Conservation (phyloP, 768 basidiomycete genomes). For the Termitomyces sp. region DNA sequence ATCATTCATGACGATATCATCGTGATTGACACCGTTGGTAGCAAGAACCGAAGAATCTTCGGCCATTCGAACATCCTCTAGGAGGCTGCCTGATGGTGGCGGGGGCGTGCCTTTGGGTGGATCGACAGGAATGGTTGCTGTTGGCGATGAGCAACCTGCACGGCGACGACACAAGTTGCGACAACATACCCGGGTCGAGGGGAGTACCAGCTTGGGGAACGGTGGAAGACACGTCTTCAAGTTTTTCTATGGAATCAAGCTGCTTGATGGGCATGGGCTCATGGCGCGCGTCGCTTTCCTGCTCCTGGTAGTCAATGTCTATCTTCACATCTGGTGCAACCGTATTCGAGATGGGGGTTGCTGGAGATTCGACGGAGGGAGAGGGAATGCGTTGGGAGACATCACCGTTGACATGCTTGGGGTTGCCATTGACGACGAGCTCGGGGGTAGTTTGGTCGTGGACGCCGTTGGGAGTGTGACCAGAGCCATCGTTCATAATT, state of each 20-base stretch:
- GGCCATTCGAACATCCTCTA: slow-evolving; percentile 56
- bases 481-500: slow-evolving; percentile 51
- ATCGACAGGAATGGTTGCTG: slow-evolving; percentile 38
- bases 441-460: slow-evolving; percentile 21
- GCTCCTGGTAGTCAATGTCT: slow-evolving; percentile 54
- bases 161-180: slow-evolving; percentile 13
- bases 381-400: slow-evolving; percentile 27
- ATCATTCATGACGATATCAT: slow-evolving; percentile 38
- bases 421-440: slow-evolving; percentile 31
- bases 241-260: slow-evolving; percentile 30
- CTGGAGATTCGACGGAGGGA: slow-evolving; percentile 47
- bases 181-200: slow-evolving; percentile 45
- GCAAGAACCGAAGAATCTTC: slow-evolving; percentile 27
- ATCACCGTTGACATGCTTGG: slow-evolving; percentile 29
- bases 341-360: slow-evolving; percentile 52
- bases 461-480: slow-evolving; percentile 38
- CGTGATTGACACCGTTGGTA: slow-evolving; percentile 27
- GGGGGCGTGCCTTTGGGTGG: slow-evolving; percentile 42
- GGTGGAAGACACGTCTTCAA: slow-evolving; percentile 34
- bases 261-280: slow-evolving; percentile 50
- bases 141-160: slow-evolving; percentile 20
- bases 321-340: slow-evolving; percentile 54
- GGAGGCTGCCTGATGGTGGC: slow-evolving; percentile 32
- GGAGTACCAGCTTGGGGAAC: slow-evolving; percentile 40
- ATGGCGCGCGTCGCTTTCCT: slow-evolving; percentile 64